phyloP scores from a whole-genome alignment of 2,329 filamentous ascomycete species.

The Colletotrichum ledebouriae region DNA sequence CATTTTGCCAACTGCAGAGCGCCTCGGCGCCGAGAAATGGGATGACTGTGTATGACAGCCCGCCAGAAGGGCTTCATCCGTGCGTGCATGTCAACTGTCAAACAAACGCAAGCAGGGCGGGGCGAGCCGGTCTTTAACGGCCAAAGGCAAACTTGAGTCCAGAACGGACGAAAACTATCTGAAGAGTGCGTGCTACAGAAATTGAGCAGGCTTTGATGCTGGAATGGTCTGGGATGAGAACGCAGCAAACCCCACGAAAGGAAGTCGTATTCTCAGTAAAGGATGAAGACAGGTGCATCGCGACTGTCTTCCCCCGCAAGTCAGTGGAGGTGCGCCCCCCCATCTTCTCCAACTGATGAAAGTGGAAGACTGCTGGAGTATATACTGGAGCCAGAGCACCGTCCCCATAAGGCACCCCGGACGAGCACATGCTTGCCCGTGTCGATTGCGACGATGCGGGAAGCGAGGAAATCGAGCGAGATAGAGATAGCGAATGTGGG shows the following conservation, averaged over 20 bases:
- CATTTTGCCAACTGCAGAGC: not conserved
- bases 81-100: slow-evolving; percentile 14
- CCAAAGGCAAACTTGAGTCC: not conserved
- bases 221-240: too few relatives aligned
- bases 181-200: too few relatives aligned
- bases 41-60: slow-evolving; percentile 16
- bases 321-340: slow-evolving; percentile 4
- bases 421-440: slow-evolving; percentile 25
- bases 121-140: slow-evolving; percentile 1
- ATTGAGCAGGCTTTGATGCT: too few relatives aligned
- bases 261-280: not conserved
- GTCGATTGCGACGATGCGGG: slow-evolving; percentile 14
- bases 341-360: slow-evolving; percentile 14
- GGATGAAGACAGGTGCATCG: slow-evolving; percentile 5
- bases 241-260: too few relatives aligned
- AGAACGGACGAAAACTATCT: slow-evolving; percentile 2
- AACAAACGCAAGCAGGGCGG: slow-evolving; percentile 1
- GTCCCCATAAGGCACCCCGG: slow-evolving; percentile 29
- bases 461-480: slow-evolving; percentile 13
- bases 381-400: not conserved
- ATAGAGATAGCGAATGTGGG: slow-evolving; percentile 11
- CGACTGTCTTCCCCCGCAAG: not conserved
- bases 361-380: not conserved
- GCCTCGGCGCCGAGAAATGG: slow-evolving; percentile 24
- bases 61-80: not conserved